These are phyloP conservation scores for Eruca vesicaria DNA, from an alignment of 441 rosid species.

Conservation along the genomic window DNA sequence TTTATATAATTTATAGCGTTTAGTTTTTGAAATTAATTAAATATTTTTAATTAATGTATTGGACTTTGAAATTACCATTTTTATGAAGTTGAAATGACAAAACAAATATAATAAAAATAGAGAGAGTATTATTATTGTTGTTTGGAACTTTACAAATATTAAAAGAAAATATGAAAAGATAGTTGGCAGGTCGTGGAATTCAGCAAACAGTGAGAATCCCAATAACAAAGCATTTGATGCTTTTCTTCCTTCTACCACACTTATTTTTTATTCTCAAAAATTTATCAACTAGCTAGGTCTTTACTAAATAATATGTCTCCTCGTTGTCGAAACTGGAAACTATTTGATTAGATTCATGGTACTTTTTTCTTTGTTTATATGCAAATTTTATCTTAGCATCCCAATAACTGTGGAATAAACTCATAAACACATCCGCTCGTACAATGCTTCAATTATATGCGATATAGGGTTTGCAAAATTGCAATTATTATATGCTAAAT, in stretches of 20 bases:
- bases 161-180: not conserved
- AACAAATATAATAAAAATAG: too few species aligned
- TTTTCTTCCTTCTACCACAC: slow-evolving; percentile 31
- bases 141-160: not conserved
- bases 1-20: too few species aligned
- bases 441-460: not conserved
- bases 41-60: too few species aligned
- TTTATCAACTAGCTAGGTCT: slow-evolving; percentile 12
- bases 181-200: slow-evolving; percentile 59
- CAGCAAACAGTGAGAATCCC: slow-evolving; percentile 75
- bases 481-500: not conserved
- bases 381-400: not conserved
- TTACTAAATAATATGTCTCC: not conserved
- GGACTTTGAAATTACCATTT: too few species aligned
- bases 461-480: not conserved
- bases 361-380: not conserved
- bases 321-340: slow-evolving; percentile 12
- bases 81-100: too few species aligned
- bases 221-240: slow-evolving; percentile 71
- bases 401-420: slow-evolving; percentile 5
- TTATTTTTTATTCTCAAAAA: not conserved
- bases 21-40: too few species aligned
- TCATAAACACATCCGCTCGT: not conserved
- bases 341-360: slow-evolving; percentile 8
- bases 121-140: too few species aligned